Conservation (phyloP, 2,329 filamentous ascomycete genomes). For the Colletotrichum echinochloae region DNA sequence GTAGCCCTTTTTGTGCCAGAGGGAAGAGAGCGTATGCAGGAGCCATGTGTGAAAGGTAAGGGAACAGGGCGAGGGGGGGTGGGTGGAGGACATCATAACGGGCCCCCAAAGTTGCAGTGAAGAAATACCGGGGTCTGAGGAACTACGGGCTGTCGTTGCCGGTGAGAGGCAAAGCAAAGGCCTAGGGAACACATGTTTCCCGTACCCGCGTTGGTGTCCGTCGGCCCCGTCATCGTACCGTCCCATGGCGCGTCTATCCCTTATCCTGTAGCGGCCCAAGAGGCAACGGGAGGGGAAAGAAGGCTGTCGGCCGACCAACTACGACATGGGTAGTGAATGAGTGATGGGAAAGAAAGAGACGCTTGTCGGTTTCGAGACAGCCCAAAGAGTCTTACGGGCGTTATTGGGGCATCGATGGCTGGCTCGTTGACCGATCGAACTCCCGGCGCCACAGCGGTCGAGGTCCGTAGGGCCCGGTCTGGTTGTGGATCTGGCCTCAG, state of each 20-base stretch:
- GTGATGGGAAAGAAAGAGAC: not conserved
- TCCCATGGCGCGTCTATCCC: constrained; percentile 1
- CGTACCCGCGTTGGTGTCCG: constrained; percentile 1
- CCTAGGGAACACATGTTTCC: not conserved
- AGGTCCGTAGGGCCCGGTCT: not conserved
- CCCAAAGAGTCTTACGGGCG: not conserved
- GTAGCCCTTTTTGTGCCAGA: not conserved
- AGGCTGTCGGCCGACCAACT: no score
- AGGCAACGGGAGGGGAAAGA: not conserved
- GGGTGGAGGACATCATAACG: not conserved
- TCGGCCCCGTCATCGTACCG: constrained; percentile 18
- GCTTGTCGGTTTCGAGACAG: not conserved
- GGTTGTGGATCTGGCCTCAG: constrained; percentile 2
- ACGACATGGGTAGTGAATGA: not conserved
- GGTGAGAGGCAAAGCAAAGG: not conserved
- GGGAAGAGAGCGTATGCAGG: not conserved
- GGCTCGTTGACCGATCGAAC: not conserved
- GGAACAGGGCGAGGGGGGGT: not conserved
- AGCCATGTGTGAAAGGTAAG: not conserved
- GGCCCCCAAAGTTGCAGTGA: not conserved
- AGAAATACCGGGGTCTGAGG: not conserved
- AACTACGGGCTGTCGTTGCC: not conserved
- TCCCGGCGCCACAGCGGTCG: not conserved
- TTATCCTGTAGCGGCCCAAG: not conserved
- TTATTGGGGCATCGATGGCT: not conserved